Base-by-base conservation (phyloP, 2,329 filamentous ascomycete genomes). In the Fusarium newnesense region DNA sequence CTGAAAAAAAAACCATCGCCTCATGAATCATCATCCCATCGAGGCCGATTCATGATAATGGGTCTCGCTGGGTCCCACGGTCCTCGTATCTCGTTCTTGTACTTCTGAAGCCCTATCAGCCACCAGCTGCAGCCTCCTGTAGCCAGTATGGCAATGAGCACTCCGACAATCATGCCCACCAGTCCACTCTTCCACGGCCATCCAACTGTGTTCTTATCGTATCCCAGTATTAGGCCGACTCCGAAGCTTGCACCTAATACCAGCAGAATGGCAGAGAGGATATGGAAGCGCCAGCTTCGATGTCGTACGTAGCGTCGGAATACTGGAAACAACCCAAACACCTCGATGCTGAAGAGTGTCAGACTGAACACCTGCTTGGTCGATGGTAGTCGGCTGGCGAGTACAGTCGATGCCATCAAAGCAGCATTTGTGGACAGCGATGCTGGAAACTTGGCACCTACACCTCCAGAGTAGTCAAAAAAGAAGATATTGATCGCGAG, bases 51-150 rank as follows among this genome's bases (percentile, higher is more conserved):
- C 79, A 94, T 90, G 72, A 96, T 95, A 63, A 96, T 90, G 15
- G 96, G 96, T 79, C 95, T 88, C 11, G 96, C 96, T 26, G 96
- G 95, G 84, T 99, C 96, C 96, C 96, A 99, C 3, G 96, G 96
- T 47, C 96, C 96, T 79, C 95, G 94, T 75, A 99, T 98, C 83
- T 98, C 96, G 81, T 98, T 98, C 86, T 99, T 99, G 84, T 98
- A 99, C 84, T 97, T 96, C 83, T 99, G 96, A 81, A 99, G 83
- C 13, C 95, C 94, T 79, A 99, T 98, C 72, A 99, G 84, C 95
- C 96, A 98, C 96, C 95, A 98, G 80, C 94, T 97, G 81, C 95
- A 98, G 18, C 95, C 92, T 4, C 96, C 96, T 90, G 98, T 97
- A 5, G 91, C 91, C 60, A 97, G 81, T 9, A 91, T 90, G 1